These are phyloP conservation scores for Penicillium sp. DNA, from an alignment of 2,329 filamentous ascomycete genomes.

Conservation along the genomic window DNA sequence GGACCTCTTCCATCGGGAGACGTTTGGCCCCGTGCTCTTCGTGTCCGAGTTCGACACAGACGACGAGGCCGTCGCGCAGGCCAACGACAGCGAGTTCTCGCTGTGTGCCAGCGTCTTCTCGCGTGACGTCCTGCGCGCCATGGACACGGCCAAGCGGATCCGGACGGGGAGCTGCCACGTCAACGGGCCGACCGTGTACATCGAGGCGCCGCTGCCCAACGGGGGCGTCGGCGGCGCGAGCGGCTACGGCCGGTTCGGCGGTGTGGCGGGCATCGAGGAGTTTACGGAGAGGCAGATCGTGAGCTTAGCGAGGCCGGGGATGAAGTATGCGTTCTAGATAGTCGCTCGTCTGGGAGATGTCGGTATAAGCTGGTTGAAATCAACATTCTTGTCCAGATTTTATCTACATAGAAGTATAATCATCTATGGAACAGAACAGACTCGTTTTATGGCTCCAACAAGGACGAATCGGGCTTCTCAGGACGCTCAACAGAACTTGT, in stretches of 20 bases:
- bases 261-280: slow-evolving; percentile 4
- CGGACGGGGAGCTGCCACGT: slow-evolving; percentile 39
- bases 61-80: slow-evolving; percentile 5
- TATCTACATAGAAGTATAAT: too few species aligned
- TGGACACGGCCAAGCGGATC: slow-evolving; percentile 8
- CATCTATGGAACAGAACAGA: too few species aligned
- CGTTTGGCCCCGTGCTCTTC: slow-evolving; percentile 8
- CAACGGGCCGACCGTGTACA: slow-evolving; percentile 48
- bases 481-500: too few species aligned
- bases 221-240: slow-evolving; percentile 43
- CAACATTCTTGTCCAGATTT: too few species aligned
- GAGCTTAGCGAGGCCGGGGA: slow-evolving; percentile 21
- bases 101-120: slow-evolving; percentile 13
- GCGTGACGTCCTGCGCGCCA: slow-evolving; percentile 5
- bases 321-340: slow-evolving; percentile 13
- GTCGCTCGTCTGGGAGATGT: too few species aligned
- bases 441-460: too few species aligned
- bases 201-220: slow-evolving; percentile 46
- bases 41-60: slow-evolving; percentile 6
- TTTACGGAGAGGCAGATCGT: slow-evolving; percentile 35
- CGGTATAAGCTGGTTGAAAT: too few species aligned
- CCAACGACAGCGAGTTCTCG: slow-evolving; percentile 7
- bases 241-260: slow-evolving; percentile 45
- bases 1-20: slow-evolving; percentile 8
- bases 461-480: too few species aligned